Base-by-base conservation (phyloP, 2,329 filamentous ascomycete species). In the Akanthomyces uredinophilus region DNA sequence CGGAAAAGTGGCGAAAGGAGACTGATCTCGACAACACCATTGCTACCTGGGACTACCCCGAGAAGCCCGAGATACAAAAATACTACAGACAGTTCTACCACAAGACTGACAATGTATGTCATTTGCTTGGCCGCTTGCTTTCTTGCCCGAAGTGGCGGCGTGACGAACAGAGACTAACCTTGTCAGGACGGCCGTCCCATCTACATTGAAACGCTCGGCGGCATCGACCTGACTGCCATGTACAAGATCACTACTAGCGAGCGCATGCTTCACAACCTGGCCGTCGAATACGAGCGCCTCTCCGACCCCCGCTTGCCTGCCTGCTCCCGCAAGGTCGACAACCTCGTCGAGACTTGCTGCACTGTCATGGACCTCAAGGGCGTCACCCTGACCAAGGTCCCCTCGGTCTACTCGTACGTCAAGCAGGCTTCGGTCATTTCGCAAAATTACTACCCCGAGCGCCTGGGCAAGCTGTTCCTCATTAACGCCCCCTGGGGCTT, bases 31-130 rank as follows among this genome's bases (percentile, higher is more conserved):
- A 97, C 77, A 83, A 93, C 66, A 83, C 91, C 43, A 86, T 94
- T 60, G 86, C 85, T 66, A 88, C 80, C 69, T 96, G 96, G 82
- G 87, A 95, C 64, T 97, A 96, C 80, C 83, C 83, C 66, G 93
- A 97, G 83, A 95, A 94, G 77, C 71, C 84, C 61, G 75, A 94
- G 73, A 85, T 99, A 63, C 91, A 91, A 77, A 81, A 94, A 78
- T 96, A 90, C 83, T 99, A 99, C 79, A 92, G 92, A 53, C 95
- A 99, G 79, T 99, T 95, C 82, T 99, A 99, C 81, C 95, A 99
- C 85, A 97, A 97, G 82, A 94, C 87, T 14, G 91, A 95, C 78
- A 92, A 92, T 79, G 87, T 88, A 75, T 61, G 70, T 59, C 8
- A 18, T 32, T 22, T 47, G 20, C 13, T 32, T 53, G 32, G 37